Evolutionary conservation across 208 protist species (phyloP).

Genomic region (Wallacemonas collosoma): DNA sequence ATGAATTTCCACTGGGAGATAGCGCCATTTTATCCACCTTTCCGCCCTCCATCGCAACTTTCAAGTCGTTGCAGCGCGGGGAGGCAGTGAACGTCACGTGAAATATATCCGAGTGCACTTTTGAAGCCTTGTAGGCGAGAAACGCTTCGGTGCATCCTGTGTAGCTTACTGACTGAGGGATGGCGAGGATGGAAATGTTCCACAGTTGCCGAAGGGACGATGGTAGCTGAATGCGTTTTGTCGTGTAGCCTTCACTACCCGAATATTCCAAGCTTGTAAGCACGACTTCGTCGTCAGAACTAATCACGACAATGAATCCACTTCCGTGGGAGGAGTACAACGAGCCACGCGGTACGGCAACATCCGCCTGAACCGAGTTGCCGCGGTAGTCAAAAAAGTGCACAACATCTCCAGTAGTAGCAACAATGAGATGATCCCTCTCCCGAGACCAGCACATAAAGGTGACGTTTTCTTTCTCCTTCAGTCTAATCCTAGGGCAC

Average conservation of each 20-base stretch:
- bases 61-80: slow-evolving; percentile 37
- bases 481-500: slow-evolving; percentile 27
- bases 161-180: slow-evolving; percentile 38
- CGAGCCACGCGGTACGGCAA: slow-evolving; percentile 4
- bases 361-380: background rate
- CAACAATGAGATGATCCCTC: slow-evolving; percentile 70
- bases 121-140: slow-evolving; percentile 28
- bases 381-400: slow-evolving; percentile 68
- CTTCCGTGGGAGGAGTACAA: slow-evolving; percentile 12
- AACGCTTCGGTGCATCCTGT: slow-evolving; percentile 41
- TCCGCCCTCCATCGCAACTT: slow-evolving; percentile 63
- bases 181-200: slow-evolving; percentile 23
- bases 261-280: slow-evolving; percentile 20
- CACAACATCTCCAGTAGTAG: slow-evolving; percentile 33
- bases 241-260: slow-evolving; percentile 16
- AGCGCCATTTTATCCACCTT: slow-evolving; percentile 56
- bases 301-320: slow-evolving; percentile 12
- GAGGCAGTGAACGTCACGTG: slow-evolving; percentile 32
- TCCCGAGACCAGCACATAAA: slow-evolving; percentile 72
- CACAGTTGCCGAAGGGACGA: slow-evolving; percentile 22
- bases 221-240: slow-evolving; percentile 29
- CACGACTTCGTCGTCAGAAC: background rate
- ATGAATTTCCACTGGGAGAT: slow-evolving; percentile 39
- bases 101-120: slow-evolving; percentile 31
- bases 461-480: slow-evolving; percentile 47